Evolutionary conservation across 2,329 filamentous ascomycete species (phyloP).

Genomic region (Calonectria leucothoes): DNA sequence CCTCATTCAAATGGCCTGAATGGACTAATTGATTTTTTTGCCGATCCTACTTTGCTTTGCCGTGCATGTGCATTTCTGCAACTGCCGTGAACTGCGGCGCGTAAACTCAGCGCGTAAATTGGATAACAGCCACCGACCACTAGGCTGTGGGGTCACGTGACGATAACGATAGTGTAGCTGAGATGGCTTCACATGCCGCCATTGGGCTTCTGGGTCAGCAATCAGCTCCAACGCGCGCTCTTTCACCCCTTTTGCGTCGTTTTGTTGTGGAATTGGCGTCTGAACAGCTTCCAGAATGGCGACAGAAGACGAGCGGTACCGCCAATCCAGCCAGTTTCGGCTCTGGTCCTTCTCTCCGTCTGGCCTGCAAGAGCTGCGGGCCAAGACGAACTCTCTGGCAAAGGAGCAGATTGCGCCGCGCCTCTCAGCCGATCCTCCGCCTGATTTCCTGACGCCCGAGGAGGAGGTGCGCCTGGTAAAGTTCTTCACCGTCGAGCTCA

Average conservation of each 20-base stretch:
- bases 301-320: slow-evolving; percentile 91
- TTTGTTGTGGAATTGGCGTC: neutral
- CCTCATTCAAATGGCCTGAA: slow-evolving; percentile 16
- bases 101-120: neutral
- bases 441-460: slow-evolving; percentile 84
- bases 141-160: neutral
- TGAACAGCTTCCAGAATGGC: slow-evolving; percentile 65
- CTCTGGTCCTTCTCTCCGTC: slow-evolving; percentile 91
- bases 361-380: slow-evolving; percentile 77
- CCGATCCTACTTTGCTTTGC: neutral
- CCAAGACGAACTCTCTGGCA: slow-evolving; percentile 83
- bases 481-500: slow-evolving; percentile 75
- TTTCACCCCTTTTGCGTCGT: neutral
- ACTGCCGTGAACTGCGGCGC: neutral
- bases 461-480: slow-evolving; percentile 87
- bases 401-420: slow-evolving; percentile 68
- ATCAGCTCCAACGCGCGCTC: neutral
- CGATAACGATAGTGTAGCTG: neutral
- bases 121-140: neutral
- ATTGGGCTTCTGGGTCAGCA: neutral
- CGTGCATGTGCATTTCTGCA: neutral
- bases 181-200: slow-evolving; percentile 4
- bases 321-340: slow-evolving; percentile 88
- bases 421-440: slow-evolving; percentile 65
- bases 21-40: slow-evolving; percentile 31